phyloP scores from a whole-genome alignment of 495 filamentous ascomycete species.

The Penicillium turbatum region DNA sequence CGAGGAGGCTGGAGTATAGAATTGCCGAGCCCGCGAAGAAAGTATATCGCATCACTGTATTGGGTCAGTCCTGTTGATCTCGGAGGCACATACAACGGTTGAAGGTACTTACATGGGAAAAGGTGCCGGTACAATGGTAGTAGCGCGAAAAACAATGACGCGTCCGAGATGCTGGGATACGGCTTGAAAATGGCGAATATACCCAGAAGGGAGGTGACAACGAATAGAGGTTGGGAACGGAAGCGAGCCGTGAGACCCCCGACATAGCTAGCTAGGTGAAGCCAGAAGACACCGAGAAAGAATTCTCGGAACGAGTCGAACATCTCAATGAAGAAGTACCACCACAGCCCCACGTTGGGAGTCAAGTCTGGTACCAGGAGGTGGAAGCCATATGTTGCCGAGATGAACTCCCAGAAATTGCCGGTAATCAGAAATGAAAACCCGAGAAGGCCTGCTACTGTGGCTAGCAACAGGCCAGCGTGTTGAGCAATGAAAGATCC shows the following conservation, averaged over 20 bases:
- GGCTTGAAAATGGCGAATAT: conserved; percentile 93
- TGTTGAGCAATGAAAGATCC: conserved; percentile 50
- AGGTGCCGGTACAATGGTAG: conserved; percentile 87
- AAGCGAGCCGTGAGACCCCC: conserved; percentile 77
- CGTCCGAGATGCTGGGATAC: conserved; percentile 88
- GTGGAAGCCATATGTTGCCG: conserved; percentile 87
- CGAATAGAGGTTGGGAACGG: conserved; percentile 78
- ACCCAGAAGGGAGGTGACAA: conserved; percentile 74
- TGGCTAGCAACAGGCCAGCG: conserved; percentile 38
- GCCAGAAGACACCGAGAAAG: conserved; percentile 96
- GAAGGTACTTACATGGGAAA: conserved; percentile 68
- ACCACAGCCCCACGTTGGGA: conserved; percentile 95
- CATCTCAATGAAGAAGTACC: conserved; percentile 99
- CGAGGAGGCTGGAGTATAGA: conserved; percentile 81
- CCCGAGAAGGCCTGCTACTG: conserved; percentile 56
- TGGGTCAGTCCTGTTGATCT: conserved; percentile 14
- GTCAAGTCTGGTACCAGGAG: conserved; percentile 88
- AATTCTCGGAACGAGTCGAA: conserved; percentile 97
- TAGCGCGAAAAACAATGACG: conserved; percentile 74
- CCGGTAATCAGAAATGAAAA: conserved; percentile 74
- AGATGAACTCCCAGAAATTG: conserved; percentile 76
- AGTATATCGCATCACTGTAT: conserved; percentile 80
- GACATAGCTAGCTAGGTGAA: conserved; percentile 86
- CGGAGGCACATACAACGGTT: background rate
- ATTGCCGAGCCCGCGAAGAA: conserved; percentile 79